Evolutionary conservation across 208 protist genomes (phyloP), one percentile per base, ranked within the genome.

Genomic region (Trypanosoma cruzi): DNA sequence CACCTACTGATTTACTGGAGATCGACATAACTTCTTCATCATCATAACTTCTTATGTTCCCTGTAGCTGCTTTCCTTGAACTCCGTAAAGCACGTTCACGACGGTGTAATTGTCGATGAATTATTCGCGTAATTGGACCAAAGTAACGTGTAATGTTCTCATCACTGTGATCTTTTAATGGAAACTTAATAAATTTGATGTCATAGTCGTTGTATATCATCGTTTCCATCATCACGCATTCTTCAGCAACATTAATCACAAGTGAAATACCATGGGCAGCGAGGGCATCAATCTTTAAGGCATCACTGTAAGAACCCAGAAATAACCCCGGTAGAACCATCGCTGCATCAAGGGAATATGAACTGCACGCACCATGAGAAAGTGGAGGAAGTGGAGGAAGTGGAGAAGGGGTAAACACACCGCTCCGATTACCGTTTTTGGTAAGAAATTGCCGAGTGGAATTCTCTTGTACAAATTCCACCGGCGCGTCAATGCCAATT

Each of bases 91-190:
- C 52, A 0, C 74, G 42, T 29, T 89, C 52, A 2, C 89, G 81
- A 22, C 83, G 80, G 62, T 94, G 89, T 28, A 94, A 73, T 72
- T 94, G 86, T 48, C 77, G 73, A 64, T 92, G 89, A 42, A 94
- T 92, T 57, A 94, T 64, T 8, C 64, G 68, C 16, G 85, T 75
- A n/a, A 94, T 61, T 2, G 86, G 77, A 0, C 68, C n/a, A 62
- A 94, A 88, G 61, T 81, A 83, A 0, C 70, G 73, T 10, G 74
- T 37, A 60, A 92, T 88, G 55, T 54, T 64, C 40, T 88, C 84
- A 68, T 95, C 89, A 18, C 85, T 90, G 73, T 92, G 81, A 61
- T 95, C 89, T 20, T 80, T 75, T 32, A 95, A 68, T 0, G 73
- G 78, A 53, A 80, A 79, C 37, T 88, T 79, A 22, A 82, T 29